These are phyloP conservation scores for Leishmania braziliensis DNA, from an alignment of 208 protist genomes.

Conservation along the genomic window DNA sequence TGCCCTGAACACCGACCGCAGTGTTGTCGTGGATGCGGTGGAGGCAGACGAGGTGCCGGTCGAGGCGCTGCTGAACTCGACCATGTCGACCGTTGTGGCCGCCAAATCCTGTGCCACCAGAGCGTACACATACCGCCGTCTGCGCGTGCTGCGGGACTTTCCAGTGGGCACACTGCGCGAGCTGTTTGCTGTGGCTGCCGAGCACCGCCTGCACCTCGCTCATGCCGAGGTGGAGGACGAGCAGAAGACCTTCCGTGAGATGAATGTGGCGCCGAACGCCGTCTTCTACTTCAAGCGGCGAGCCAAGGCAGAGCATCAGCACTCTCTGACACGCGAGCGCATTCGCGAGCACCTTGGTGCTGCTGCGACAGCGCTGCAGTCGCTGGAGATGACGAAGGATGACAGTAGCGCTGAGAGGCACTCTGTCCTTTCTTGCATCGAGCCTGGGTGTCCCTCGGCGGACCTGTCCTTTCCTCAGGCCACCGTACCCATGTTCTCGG, in stretches of 20 bases:
- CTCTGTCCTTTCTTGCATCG: slow-evolving; percentile 10
- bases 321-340: slow-evolving; percentile 20
- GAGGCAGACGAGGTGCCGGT: slow-evolving; percentile 15
- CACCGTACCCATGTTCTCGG: neutral
- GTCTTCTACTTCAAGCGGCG: slow-evolving; percentile 35
- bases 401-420: neutral
- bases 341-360: slow-evolving; percentile 23
- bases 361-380: neutral
- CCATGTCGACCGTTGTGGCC: slow-evolving; percentile 19
- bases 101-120: slow-evolving; percentile 14
- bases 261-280: slow-evolving; percentile 23
- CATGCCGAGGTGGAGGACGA: slow-evolving; percentile 34
- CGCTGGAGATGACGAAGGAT: neutral
- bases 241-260: slow-evolving; percentile 18
- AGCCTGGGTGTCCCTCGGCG: slow-evolving; percentile 4
- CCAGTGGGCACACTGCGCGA: slow-evolving; percentile 68
- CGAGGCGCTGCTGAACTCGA: slow-evolving; percentile 19
- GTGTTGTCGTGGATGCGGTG: slow-evolving; percentile 18
- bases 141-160: slow-evolving; percentile 52
- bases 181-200: slow-evolving; percentile 37
- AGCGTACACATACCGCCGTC: slow-evolving; percentile 34
- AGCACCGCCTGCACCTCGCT: slow-evolving; percentile 38
- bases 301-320: neutral
- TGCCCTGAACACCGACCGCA: slow-evolving; percentile 18
- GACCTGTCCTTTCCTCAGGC: slow-evolving; percentile 13